phyloP scores from a whole-genome alignment of 495 filamentous ascomycete genomes.

The Usnea hakonensis region DNA sequence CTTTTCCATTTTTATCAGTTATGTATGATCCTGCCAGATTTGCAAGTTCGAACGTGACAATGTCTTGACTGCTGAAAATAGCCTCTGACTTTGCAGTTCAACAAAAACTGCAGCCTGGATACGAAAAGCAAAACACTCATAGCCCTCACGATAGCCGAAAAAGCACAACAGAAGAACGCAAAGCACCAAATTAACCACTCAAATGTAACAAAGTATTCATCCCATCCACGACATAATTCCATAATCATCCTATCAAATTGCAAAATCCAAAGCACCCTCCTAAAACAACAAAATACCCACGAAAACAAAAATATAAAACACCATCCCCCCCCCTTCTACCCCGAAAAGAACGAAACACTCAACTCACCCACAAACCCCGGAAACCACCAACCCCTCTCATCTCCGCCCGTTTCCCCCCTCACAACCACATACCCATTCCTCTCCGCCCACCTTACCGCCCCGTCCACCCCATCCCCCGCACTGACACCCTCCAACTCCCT shows the following conservation, averaged over 20 bases:
- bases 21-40: not conserved
- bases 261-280: too few relatives aligned
- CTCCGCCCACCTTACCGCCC: constrained; percentile 1
- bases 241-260: too few relatives aligned
- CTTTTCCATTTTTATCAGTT: constrained; percentile 14
- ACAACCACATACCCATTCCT: constrained; percentile 1
- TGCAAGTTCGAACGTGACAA: not conserved
- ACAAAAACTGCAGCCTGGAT: not conserved
- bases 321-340: too few relatives aligned
- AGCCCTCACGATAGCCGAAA: not conserved
- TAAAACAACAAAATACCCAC: too few relatives aligned
- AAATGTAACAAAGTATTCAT: too few relatives aligned
- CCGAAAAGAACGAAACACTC: not conserved
- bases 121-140: not conserved
- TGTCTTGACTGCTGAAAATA: not conserved
- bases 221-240: too few relatives aligned
- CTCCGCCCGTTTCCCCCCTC: constrained; percentile 25
- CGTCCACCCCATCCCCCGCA: constrained; percentile 33
- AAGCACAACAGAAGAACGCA: not conserved
- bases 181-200: too few relatives aligned
- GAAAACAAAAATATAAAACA: not conserved
- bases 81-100: not conserved
- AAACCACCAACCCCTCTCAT: constrained; percentile 64
- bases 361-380: constrained; percentile 78
- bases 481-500: constrained; percentile 36